Evolutionary conservation across 2,329 filamentous ascomycete genomes (phyloP).

Genomic region (Aaosphaeria arxii): DNA sequence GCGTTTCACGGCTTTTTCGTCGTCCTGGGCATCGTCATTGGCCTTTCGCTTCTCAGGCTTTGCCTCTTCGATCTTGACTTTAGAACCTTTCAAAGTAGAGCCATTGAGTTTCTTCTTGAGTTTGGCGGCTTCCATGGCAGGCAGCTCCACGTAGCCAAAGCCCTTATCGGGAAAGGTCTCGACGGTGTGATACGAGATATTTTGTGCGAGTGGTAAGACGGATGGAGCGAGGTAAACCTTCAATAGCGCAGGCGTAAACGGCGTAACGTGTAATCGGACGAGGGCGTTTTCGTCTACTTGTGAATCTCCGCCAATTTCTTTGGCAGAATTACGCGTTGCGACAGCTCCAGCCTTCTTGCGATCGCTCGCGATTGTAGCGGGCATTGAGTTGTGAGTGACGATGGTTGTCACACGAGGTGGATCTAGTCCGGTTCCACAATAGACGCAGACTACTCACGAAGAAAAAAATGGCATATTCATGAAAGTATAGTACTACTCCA

Average conservation of each 20-base stretch:
- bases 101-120: constrained; percentile 89
- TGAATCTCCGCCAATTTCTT: constrained; percentile 6
- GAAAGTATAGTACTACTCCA: too few species aligned
- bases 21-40: constrained; percentile 22
- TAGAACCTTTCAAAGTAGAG: constrained; percentile 76
- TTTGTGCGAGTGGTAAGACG: constrained; percentile 63
- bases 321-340: constrained; percentile 44
- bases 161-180: constrained; percentile 85
- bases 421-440: too few species aligned
- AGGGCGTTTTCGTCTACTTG: constrained; percentile 16
- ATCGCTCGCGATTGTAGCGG: constrained; percentile 22
- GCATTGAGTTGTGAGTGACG: constrained; percentile 25
- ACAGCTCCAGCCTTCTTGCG: constrained; percentile 15
- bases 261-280: constrained; percentile 78
- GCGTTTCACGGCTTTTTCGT: constrained; percentile 39
- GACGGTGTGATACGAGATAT: constrained; percentile 83
- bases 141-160: constrained; percentile 88
- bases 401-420: too few species aligned
- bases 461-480: too few species aligned
- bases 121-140: constrained; percentile 79
- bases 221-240: constrained; percentile 68
- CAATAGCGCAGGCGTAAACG: constrained; percentile 73
- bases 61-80: constrained; percentile 81
- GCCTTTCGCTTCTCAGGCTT: constrained; percentile 58
- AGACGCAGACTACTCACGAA: too few species aligned